Evolutionary conservation across 257 asterid genomes (phyloP), one percentile per base, ranked within the genome.

Genomic region (Capsicum baccatum): DNA sequence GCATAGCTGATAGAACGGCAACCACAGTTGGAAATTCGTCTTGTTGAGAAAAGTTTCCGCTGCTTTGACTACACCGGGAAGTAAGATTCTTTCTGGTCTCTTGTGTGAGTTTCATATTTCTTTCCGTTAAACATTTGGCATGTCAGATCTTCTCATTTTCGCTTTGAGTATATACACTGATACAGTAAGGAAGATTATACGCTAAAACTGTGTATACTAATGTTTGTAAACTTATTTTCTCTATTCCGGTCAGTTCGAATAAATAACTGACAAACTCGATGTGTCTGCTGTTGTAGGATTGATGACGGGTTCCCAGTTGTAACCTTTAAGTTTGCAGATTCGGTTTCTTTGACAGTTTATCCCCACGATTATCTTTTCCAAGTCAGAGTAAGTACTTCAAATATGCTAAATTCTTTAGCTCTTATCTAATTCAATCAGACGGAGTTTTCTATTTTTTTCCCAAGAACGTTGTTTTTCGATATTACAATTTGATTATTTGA

Each of bases 251-350:
- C 60, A 1, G 8, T 21, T 26, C 47, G 14, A 52, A 52, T 76
- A 76, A 26, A 26, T 33, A 26, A n/a, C 64, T 83, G 67, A 4
- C 42, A 33, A 39, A 79, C 54, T 74, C 82, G 80, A 37, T 52
- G 71, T 82, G 64, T 69, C 81, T 84, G 73, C 81, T 86, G 86
- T 64, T 88, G 97, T 93, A 96, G 98, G 74, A 68, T 96, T 70
- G 95, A 96, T 86, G 97, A 96, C 83, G 97, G 91, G 79, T 96
- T 96, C 90, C 99, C 99, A 85, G 93, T 88, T 83, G 93, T 96
- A 44, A 94, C 84, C 70, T 92, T 96, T 80, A 96, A 90, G 76
- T 96, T 96, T 83, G 93, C 91, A 82, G 88, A 87, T 73, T 89
- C 94, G 6, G 92, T 93, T 33, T 47, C 88, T 79, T 83, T 96